Evolutionary conservation across 306 rosid species (phyloP), one percentile per base, ranked within the genome.

Genomic region (Fragaria vesca): DNA sequence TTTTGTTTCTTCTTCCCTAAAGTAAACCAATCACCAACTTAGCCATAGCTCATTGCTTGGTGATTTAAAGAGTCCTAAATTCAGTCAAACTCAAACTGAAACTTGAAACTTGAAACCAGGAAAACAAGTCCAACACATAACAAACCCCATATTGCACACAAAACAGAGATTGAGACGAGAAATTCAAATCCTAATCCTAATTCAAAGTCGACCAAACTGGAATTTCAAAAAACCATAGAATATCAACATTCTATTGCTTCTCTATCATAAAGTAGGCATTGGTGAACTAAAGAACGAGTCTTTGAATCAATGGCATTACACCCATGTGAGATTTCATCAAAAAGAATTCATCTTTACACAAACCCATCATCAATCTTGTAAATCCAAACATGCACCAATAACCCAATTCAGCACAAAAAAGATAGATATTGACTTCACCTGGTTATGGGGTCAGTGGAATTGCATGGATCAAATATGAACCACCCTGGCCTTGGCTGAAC

Each of bases 381-480:
- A 43, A 43, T 18, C 4, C 40, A 60, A 43, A 45, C 78, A 60
- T 2, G 34, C 16, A 24, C 71, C 21, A 36, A 66, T 6, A 38
- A 66, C 4, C 40, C 42, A 46, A 43, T 26, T 74, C 45, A 43
- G 42, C 30, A 68, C 47, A 28, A 68, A 17, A 43, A 18, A 42
- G 55, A 74, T 2, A 26, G 52, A 43, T 21, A 54, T 2, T 13
- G 21, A 18, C 10, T 43, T 60, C n/a, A 60, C 70, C 78, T 17
- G 58, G 18, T 60, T 43, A 28, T 21, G 43, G 57, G 30, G 45
- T 61, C 43, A 26, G 45, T n/a, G 3, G 78, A 32, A 10, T 38
- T 61, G 52, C 67, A 3, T 72, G 50, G 50, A 57, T 58, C 57
- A 74, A 57, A 57, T 42, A 21, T 54, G 40, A 73, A 55, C n/a